Conservation (phyloP, 2,329 filamentous ascomycete genomes). For the Volutella citrinella region DNA sequence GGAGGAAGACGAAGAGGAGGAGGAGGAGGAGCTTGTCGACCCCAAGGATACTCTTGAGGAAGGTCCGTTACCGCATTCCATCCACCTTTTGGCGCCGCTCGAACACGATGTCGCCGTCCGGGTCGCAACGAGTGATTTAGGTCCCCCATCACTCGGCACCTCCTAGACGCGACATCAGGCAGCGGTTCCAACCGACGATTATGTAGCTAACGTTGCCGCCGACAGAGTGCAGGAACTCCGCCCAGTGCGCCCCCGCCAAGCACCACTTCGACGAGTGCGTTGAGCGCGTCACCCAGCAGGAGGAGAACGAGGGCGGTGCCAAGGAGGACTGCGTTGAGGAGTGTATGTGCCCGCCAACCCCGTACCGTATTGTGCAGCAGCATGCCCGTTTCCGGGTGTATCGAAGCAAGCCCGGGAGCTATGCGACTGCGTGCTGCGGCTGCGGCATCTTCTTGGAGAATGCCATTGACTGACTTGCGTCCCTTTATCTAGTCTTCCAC, state of each 20-base stretch:
- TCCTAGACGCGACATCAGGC: constrained; percentile 4
- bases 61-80: constrained; percentile 64
- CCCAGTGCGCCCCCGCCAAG: constrained; percentile 82
- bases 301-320: constrained; percentile 67
- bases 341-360: constrained; percentile 66
- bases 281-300: constrained; percentile 71
- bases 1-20: constrained; percentile 56
- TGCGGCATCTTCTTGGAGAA: no score
- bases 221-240: constrained; percentile 84
- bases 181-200: constrained; percentile 1
- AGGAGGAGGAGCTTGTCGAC: constrained; percentile 83
- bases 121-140: constrained; percentile 17
- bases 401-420: no score
- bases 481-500: constrained; percentile 92
- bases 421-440: no score
- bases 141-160: constrained; percentile 10
- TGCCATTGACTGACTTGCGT: no score
- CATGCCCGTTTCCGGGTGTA: no score
- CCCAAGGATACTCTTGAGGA: constrained; percentile 86
- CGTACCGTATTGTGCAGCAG: no score
- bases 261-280: constrained; percentile 99
- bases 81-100: not conserved
- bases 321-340: constrained; percentile 98
- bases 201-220: constrained; percentile 19
- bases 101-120: constrained; percentile 2